A percentile compares a stretch with the other conserved stretches of the same genome.
These are phyloP conservation scores for Gyromitra esculenta DNA, from an alignment of 2,329 filamentous ascomycete genomes.

Conservation along the genomic window DNA sequence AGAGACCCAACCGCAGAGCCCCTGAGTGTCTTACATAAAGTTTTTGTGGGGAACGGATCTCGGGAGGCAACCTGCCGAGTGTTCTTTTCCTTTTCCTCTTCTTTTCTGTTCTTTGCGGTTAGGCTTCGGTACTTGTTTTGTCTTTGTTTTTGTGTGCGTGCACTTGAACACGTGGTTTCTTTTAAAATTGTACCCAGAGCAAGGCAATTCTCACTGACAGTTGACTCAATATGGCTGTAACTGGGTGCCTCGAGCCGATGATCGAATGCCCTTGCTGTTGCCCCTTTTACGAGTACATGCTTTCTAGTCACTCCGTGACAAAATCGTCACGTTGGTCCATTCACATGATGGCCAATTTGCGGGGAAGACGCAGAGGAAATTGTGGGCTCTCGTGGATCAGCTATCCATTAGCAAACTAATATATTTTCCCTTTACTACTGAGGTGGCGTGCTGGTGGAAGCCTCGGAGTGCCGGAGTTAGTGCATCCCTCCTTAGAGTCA, in stretches of 20 bases:
- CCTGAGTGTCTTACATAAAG: slow-evolving; percentile 51
- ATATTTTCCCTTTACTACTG: background rate
- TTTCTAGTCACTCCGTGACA: slow-evolving; percentile 27
- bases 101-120: slow-evolving; percentile 17
- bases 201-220: slow-evolving; percentile 17
- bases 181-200: slow-evolving; percentile 1
- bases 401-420: slow-evolving; percentile 4
- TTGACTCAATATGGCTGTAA: slow-evolving; percentile 33
- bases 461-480: background rate
- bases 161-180: slow-evolving; percentile 37
- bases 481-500: slow-evolving; percentile 2
- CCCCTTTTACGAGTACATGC: slow-evolving; percentile 12
- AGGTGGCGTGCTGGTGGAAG: background rate
- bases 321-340: slow-evolving; percentile 1
- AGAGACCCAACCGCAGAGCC: slow-evolving; percentile 35
- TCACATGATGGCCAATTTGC: background rate
- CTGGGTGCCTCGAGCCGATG: slow-evolving; percentile 35
- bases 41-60: slow-evolving; percentile 51
- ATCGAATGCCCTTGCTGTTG: slow-evolving; percentile 5
- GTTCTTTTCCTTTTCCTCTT: slow-evolving; percentile 29
- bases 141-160: slow-evolving; percentile 22
- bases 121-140: slow-evolving; percentile 42
- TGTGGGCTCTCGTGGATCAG: slow-evolving; percentile 14
- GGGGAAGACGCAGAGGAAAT: background rate
- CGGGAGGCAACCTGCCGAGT: slow-evolving; percentile 34